Evolutionary conservation across 2,329 filamentous ascomycete genomes (phyloP).

Genomic region (Colletotrichum sp.): DNA sequence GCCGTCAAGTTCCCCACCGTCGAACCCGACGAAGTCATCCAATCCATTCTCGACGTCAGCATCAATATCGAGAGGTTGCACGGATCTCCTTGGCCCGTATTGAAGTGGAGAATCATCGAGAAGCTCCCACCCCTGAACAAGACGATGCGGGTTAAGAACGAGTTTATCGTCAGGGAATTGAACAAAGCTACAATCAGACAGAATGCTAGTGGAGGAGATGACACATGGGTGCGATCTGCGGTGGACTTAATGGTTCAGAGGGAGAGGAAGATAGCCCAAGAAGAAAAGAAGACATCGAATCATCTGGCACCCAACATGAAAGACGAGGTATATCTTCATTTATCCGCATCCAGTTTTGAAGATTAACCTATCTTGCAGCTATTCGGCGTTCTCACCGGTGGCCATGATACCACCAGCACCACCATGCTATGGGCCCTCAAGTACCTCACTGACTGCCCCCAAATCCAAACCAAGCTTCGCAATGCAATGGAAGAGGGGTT

Average conservation of each 20-base stretch:
- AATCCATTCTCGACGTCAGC: not conserved
- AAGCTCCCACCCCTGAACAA: not conserved
- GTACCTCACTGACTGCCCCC: not conserved
- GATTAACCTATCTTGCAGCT: not conserved
- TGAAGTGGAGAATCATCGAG: not conserved
- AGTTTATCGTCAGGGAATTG: not conserved
- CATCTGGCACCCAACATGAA: not conserved
- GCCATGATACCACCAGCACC: slow-evolving; percentile 34
- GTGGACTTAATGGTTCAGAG: slow-evolving; percentile 17
- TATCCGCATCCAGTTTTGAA: not conserved
- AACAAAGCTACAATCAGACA: not conserved
- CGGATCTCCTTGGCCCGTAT: not conserved
- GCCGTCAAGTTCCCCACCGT: not conserved
- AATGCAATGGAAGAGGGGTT: not conserved
- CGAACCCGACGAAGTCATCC: not conserved
- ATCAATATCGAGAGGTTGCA: not conserved
- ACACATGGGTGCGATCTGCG: slow-evolving; percentile 6
- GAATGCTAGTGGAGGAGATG: not conserved
- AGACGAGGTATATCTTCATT: not conserved
- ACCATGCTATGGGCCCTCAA: slow-evolving; percentile 32
- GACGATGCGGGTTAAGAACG: not conserved
- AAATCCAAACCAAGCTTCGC: not conserved
- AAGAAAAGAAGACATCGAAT: not conserved
- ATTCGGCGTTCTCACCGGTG: slow-evolving; percentile 33
- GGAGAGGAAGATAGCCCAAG: slow-evolving; percentile 2